Base-by-base conservation (phyloP, 2,329 filamentous ascomycete genomes). In the Aspergillus phoenicis region DNA sequence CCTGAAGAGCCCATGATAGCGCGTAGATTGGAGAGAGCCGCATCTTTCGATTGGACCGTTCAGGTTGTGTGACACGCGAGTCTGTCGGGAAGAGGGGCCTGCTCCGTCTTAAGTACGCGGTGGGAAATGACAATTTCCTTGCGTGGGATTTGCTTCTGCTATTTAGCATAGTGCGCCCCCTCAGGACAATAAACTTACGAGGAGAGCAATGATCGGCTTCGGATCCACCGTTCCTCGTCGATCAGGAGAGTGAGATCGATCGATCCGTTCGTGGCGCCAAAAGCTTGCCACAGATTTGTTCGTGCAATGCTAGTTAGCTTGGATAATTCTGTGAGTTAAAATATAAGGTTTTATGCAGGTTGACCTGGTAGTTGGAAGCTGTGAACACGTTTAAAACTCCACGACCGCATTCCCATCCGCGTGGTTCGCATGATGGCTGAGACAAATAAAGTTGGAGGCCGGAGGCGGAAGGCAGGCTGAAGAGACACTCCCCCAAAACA, bases 1-100 rank as follows among this genome's bases (percentile, higher is more conserved):
- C 66, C 38, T 60, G 60, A 45, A 67, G 53, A 6, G 67, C 62
- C 64, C 63, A 66, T 8, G 58, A 22, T 5, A 60, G 43, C 8
- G 57, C 3, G 24, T 20, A 51, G 5, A 51, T 1, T 10, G 7
- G n/a, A 13, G 47, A 51, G 26, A 51, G 3, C 8, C 47, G 47
- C 47, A 51, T 51, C 8, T 51, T 28, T 49, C 24, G 1, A 10
- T 51, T n/a, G 47, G 28, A 30, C 13, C 6, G 15, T n/a, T 26
- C 30, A 15, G n/a, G 13, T 28, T 51, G 26, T 45, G 41, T 22
- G 20, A 13, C 11, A n/a, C 45, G 47, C 6, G n/a, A n/a, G 47
- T 33, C 7, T 30, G 17, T 13, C 8, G 47, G 15, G n/a, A 13
- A 30, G 47, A 17, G 15, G 47, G 26, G 47, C 47, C 47, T 22